A percentile compares a stretch with the other conserved stretches of the same genome.
phyloP scores from a whole-genome alignment of 192 early-diverging fungal genomes.

The Coemansia sp. region DNA sequence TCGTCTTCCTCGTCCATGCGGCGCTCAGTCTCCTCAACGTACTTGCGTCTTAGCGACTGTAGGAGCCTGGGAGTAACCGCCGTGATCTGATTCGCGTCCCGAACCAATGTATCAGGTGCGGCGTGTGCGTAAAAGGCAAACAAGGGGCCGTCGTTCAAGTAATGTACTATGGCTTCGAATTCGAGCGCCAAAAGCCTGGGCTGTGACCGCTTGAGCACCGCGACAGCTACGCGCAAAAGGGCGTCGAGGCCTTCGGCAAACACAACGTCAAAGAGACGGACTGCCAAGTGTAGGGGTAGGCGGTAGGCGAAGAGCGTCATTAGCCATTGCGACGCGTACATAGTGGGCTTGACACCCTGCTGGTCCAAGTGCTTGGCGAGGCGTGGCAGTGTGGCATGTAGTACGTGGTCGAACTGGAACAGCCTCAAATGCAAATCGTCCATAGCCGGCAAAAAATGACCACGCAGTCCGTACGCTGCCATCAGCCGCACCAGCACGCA shows the following conservation, averaged over 20 bases:
- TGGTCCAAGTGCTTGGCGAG: conserved; percentile 77
- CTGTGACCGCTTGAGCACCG: conserved; percentile 84
- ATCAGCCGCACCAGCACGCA: conserved; percentile 90
- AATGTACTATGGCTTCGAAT: conserved; percentile 84
- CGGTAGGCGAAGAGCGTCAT: conserved; percentile 99
- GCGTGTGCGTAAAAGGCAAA: conserved; percentile 82
- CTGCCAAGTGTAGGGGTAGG: conserved; percentile 88
- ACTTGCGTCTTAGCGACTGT: conserved; percentile 72
- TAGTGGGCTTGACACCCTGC: conserved; percentile 85
- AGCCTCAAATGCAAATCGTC: conserved; percentile 81
- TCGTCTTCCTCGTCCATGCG: conserved; percentile 67
- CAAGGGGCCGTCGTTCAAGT: conserved; percentile 81
- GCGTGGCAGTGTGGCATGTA: conserved; percentile 82
- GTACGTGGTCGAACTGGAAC: conserved; percentile 88
- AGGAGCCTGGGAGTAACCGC: conserved; percentile 68
- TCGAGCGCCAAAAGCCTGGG: conserved; percentile 78
- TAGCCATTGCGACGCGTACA: conserved; percentile 99
- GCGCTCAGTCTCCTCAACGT: conserved; percentile 66
- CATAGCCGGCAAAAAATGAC: conserved; percentile 90
- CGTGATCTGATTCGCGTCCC: conserved; percentile 78
- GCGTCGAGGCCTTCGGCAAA: conserved; percentile 93
- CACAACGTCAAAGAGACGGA: conserved; percentile 90
- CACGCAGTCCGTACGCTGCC: conserved; percentile 85
- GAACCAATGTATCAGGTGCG: conserved; percentile 72
- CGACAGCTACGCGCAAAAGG: conserved; percentile 83